Conservation (phyloP, 306 rosid genomes). For the Vigna reflexopilosa region DNA sequence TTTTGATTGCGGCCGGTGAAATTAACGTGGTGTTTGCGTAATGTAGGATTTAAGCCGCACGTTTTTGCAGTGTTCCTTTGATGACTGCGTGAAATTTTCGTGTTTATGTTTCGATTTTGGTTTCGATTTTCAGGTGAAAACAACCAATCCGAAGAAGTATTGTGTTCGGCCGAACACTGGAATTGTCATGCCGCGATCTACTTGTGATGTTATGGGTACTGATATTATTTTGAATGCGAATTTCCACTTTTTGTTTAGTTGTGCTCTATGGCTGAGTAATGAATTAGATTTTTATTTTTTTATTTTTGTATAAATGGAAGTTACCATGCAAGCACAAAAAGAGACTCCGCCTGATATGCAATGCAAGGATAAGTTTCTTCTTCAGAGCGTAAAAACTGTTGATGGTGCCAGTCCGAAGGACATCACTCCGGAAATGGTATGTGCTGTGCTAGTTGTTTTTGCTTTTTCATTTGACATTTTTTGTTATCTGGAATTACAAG, state of each 20-base stretch:
- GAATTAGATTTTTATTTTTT: slow-evolving; percentile 9
- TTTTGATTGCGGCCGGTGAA: neutral
- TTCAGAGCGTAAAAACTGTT: slow-evolving; percentile 78
- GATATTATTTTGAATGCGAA: slow-evolving; percentile 20
- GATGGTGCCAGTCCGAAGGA: slow-evolving; percentile 71
- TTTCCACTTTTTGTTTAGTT: neutral
- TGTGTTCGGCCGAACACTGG: slow-evolving; percentile 99
- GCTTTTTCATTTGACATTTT: slow-evolving; percentile 25
- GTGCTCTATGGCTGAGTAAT: neutral
- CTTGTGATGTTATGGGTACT: slow-evolving; percentile 90
- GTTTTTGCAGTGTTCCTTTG: neutral
- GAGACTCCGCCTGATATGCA: slow-evolving; percentile 90
- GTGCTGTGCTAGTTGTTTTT: slow-evolving; percentile 27
- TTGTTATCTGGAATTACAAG: slow-evolving; percentile 41
- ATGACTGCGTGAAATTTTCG: neutral
- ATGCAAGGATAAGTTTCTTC: slow-evolving; percentile 98
- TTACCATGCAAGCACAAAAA: slow-evolving; percentile 98
- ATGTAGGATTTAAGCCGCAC: slow-evolving; percentile 19
- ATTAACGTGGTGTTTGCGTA: slow-evolving; percentile 9
- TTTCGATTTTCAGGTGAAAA: slow-evolving; percentile 73
- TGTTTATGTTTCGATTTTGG: slow-evolving; percentile 37
- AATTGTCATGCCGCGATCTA: slow-evolving; percentile 80
- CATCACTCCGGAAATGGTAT: slow-evolving; percentile 84
- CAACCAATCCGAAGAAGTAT: slow-evolving; percentile 96
- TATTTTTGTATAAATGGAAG: slow-evolving; percentile 41